Evolutionary conservation across 2,329 filamentous ascomycete genomes (phyloP).

Genomic region (Alternaria triticimaculans): DNA sequence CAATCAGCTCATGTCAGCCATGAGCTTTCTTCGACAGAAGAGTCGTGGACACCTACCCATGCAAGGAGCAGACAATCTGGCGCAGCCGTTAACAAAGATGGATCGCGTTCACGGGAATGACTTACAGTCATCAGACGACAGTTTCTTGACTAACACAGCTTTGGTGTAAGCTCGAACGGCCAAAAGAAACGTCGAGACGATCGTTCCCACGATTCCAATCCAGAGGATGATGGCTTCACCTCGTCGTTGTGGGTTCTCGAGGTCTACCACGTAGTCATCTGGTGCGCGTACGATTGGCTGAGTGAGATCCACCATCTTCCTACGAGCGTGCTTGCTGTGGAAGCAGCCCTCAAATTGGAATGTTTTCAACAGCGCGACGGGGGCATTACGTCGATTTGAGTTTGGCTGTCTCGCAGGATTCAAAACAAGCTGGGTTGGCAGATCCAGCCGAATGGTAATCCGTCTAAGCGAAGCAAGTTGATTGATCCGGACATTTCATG

Average conservation of each 20-base stretch:
- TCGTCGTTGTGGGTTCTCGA: conserved; percentile 27
- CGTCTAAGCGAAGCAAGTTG: background rate
- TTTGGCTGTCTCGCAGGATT: background rate
- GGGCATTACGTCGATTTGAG: background rate
- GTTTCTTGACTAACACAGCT: conserved; percentile 18
- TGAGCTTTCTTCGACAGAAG: background rate
- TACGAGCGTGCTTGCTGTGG: background rate
- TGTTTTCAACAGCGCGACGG: background rate
- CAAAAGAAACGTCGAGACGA: conserved; percentile 25
- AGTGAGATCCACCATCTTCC: conserved; percentile 4
- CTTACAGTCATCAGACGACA: conserved; percentile 35
- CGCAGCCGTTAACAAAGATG: background rate
- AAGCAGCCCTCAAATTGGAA: background rate
- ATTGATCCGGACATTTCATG: background rate
- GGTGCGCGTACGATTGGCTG: conserved; percentile 25
- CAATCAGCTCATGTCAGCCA: background rate
- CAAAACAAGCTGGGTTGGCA: background rate
- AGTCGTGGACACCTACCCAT: background rate
- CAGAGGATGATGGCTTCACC: conserved; percentile 20
- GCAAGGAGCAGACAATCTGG: background rate
- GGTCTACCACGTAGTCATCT: conserved; percentile 31
- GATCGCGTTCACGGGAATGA: background rate
- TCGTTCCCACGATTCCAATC: conserved; percentile 27
- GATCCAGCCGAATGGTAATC: background rate
- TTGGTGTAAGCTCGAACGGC: conserved; percentile 34